Base-by-base conservation (phyloP, 2,329 filamentous ascomycete genomes). In the Graphiopsis chlorocephala region DNA sequence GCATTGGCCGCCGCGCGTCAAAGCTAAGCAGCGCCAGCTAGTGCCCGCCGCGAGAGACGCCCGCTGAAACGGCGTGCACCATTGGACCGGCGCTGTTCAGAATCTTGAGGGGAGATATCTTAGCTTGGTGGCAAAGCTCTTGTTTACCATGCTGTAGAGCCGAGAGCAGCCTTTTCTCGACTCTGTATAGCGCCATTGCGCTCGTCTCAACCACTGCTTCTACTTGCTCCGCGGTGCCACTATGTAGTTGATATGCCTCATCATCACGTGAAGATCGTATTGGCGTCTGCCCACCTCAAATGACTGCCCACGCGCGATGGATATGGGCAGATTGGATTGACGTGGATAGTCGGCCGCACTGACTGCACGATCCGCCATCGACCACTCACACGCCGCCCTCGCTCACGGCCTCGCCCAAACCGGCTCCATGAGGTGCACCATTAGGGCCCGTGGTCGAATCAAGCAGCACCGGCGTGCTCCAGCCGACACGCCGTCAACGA, bases 1-100 rank as follows among this genome's bases (percentile, higher is more conserved):
- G 60, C 60, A 55, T 62, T 62, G 60, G 60, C 60, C 60, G 60
- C 60, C 47, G 31, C 47, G 60, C 60, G 60, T 62, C 48, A 33
- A 58, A 45, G 33, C 55, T 15, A 35, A 28, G 12, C 25, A 28
- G 48, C 8, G n/a, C 48, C 15, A 29, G 48, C 48, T 53, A 53
- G 50, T 53, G 50, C 50, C 50, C 50, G 50, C 50, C 28, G 50
- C 50, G 17, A 31, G 23, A 6, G 38, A 20, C 56, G 38, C 29
- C 59, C 45, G 45, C 45, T 47, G 56, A 31, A 59, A 59, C 56
- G 56, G 56, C 56, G 38, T 20, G 26, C 31, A 45, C 38, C 56
- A 59, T 47, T 47, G 56, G 42, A n/a, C 35, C 31, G n/a, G 33
- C 33, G 28, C 3, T 23, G 28, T n/a, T 12, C 35, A 12, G 29